phyloP scores from a whole-genome alignment of 2,329 filamentous ascomycete species.

The Monilinia vaccinii-corymbosi region DNA sequence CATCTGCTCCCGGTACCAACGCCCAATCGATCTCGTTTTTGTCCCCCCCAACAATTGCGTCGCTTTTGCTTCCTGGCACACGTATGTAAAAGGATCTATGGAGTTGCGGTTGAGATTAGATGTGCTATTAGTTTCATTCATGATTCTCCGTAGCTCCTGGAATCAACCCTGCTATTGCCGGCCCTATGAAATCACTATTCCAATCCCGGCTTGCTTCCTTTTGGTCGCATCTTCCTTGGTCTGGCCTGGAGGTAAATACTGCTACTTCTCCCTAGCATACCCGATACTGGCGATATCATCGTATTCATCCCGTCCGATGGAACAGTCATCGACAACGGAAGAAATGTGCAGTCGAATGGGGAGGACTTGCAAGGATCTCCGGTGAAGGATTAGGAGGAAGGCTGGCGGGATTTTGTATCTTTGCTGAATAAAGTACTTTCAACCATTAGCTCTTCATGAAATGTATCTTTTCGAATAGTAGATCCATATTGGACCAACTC shows the following conservation, averaged over 20 bases:
- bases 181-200: background rate
- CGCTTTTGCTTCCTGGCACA: background rate
- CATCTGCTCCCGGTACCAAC: background rate
- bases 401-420: no score
- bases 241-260: background rate
- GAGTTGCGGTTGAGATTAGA: background rate
- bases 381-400: no score
- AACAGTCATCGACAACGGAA: no score
- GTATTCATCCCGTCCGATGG: no score
- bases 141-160: background rate
- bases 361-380: no score
- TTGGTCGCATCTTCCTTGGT: background rate
- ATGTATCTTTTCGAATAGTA: no score
- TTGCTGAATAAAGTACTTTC: no score
- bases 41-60: background rate
- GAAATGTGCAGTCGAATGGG: no score
- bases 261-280: background rate
- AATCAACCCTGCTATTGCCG: background rate
- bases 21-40: background rate
- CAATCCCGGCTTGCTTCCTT: background rate
- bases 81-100: background rate
- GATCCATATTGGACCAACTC: no score
- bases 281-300: no score
- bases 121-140: background rate
- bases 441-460: no score